Evolutionary conservation across 225 moss, liverwort and hornwort genomes (phyloP), one percentile per base, ranked within the genome.

Genomic region (Rhytidiadelphus loreus): DNA sequence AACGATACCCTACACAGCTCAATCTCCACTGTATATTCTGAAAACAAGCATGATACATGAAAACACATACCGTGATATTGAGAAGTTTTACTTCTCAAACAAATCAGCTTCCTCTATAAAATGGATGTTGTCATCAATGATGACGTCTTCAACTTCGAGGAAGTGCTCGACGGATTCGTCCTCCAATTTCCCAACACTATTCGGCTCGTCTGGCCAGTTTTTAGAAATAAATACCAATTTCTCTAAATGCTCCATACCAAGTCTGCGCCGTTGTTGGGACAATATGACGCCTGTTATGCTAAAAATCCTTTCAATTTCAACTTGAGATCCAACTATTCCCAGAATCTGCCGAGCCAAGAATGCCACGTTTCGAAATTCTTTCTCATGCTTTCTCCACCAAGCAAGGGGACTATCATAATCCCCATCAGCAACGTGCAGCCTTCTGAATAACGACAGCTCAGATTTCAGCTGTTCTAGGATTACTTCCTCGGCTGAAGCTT

Each of bases 341-440:
- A 94, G 82, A 78, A 94, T 90, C 63, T 94, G 94, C 46, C 91
- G 91, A 83, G 94, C 92, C 87, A 93, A 78, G 68, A 90, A 92
- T 4, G 92, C 92, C 80, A 94, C 92, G 81, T 91, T 92, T 44
- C 79, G 90, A 70, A 94, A 94, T 46, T 92, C 91, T 87, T 92
- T 92, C 90, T 94, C 92, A 48, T 94, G 92, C 81, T 91, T 91
- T 87, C 90, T 89, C 92, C 92, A 93, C 93, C 92, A 93, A 71
- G 81, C 85, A 85, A 94, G 89, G 41, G 91, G 94, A 82, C 85
- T 91, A 16, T 88, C 87, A 32, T 91, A 91, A 77, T 90, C 92
- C 78, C 90, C 91, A 85, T 92, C 91, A 68, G 91, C 88, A 86
- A 94, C 89, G 63, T 91, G 91, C 75, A 94, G 78, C 76, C 90